Percentiles rank a stretch among this genome's conserved stretches.
Conservation (phyloP, 306 rosid genomes). For the Sechiopsis laciniata region DNA sequence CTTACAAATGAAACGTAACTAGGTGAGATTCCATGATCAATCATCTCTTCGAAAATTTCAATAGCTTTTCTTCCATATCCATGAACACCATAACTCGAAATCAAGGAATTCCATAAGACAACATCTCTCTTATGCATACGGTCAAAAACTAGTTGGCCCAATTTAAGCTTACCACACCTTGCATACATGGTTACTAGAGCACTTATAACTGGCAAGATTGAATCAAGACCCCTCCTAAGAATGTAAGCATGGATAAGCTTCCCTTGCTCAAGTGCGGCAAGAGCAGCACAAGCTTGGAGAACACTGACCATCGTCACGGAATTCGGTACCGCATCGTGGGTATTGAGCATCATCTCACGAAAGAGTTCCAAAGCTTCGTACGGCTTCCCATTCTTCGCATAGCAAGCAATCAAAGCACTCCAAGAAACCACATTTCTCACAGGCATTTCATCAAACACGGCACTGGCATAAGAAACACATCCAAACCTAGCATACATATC, state of each 20-base stretch:
- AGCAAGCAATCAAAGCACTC: constrained; percentile 93
- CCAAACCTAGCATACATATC: constrained; percentile 83
- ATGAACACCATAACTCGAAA: constrained; percentile 76
- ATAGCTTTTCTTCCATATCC: constrained; percentile 75
- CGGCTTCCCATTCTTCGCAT: constrained; percentile 68
- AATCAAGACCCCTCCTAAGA: constrained; percentile 86
- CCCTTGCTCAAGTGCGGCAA: constrained; percentile 75
- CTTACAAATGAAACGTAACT: constrained; percentile 63
- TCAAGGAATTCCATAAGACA: constrained; percentile 77
- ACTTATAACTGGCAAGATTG: constrained; percentile 68
- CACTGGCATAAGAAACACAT: constrained; percentile 50
- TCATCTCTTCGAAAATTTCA: constrained; percentile 60
- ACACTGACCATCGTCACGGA: constrained; percentile 94
- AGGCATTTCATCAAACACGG: constrained; percentile 62
- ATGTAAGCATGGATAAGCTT: constrained; percentile 74
- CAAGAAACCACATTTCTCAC: constrained; percentile 71
- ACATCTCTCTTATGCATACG: constrained; percentile 55
- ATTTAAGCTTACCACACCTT: constrained; percentile 67
- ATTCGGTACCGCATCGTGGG: constrained; percentile 58
- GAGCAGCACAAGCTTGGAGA: constrained; percentile 80
- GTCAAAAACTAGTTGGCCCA: constrained; percentile 56
- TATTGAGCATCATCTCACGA: constrained; percentile 56
- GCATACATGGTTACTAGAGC: constrained; percentile 79
- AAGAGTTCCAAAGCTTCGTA: constrained; percentile 73
- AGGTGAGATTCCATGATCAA: constrained; percentile 51